Conservation (phyloP, 805 yeast genomes). For the Teunomyces cretensis region DNA sequence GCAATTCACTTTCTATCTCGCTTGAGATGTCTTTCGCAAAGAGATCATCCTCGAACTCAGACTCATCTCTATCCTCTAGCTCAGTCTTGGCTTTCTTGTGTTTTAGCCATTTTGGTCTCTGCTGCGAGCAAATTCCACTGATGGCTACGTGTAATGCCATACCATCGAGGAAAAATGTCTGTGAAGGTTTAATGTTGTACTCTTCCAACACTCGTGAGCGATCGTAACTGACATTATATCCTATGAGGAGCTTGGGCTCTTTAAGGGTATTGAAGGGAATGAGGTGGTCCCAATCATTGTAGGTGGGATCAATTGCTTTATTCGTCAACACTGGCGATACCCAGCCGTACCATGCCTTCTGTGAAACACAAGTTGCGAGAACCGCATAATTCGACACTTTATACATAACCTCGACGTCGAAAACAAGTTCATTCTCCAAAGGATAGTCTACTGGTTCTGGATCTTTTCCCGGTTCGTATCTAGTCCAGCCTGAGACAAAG, state of each 20-base stretch:
- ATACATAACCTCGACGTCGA: conserved; percentile 88
- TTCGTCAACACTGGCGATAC: conserved; percentile 78
- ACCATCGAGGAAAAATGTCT: conserved; percentile 83
- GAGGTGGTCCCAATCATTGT: conserved; percentile 53
- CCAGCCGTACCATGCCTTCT: conserved; percentile 91
- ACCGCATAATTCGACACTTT: conserved; percentile 72
- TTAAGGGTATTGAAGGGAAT: conserved; percentile 65
- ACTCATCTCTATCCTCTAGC: conserved; percentile 15
- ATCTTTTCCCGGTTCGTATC: conserved; percentile 54
- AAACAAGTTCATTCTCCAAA: conserved; percentile 66
- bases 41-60: conserved; percentile 19
- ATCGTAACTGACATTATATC: conserved; percentile 90
- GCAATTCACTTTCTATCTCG: conserved; percentile 27
- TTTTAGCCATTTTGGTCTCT: conserved; percentile 74
- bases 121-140: conserved; percentile 90
- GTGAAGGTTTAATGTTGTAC: conserved; percentile 63
- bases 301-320: conserved; percentile 38
- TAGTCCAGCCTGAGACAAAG: conserved; percentile 74
- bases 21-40: conserved; percentile 19
- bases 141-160: conserved; percentile 91
- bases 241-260: conserved; percentile 64
- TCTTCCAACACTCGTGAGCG: conserved; percentile 85
- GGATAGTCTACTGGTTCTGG: conserved; percentile 71
- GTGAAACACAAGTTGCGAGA: conserved; percentile 76
- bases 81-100: conserved; percentile 43